phyloP scores from a whole-genome alignment of 495 filamentous ascomycete genomes.

The Hyaloscypha finlandica region DNA sequence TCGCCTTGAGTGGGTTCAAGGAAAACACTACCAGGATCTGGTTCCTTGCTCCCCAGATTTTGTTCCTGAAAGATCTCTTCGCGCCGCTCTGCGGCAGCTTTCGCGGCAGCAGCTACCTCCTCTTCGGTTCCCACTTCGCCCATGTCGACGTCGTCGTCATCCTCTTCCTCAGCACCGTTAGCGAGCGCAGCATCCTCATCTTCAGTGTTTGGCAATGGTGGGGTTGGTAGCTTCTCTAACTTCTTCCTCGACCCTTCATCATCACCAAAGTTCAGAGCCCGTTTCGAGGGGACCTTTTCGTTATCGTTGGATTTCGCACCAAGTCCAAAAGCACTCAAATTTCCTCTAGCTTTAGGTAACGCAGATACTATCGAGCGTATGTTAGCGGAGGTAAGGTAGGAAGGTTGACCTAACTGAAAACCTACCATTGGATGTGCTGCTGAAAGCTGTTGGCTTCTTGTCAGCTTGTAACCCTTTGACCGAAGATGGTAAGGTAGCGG shows the following conservation, averaged over 20 bases:
- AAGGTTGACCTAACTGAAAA: constrained; percentile 13
- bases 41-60: constrained; percentile 37
- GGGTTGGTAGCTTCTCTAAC: constrained; percentile 81
- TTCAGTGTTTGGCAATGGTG: constrained; percentile 61
- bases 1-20: constrained; percentile 40
- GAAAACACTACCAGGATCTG: constrained; percentile 31
- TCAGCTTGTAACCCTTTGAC: constrained; percentile 53
- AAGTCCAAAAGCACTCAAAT: constrained; percentile 83
- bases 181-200: constrained; percentile 58
- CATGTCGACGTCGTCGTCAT: constrained; percentile 77
- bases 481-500: constrained; percentile 45
- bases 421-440: constrained; percentile 50
- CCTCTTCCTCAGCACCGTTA: constrained; percentile 61
- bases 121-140: constrained; percentile 81
- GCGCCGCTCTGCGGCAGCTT: constrained; percentile 74
- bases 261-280: constrained; percentile 80
- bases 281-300: constrained; percentile 69
- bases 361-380: constrained; percentile 46
- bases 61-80: constrained; percentile 67
- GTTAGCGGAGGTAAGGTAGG: constrained; percentile 32
- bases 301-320: constrained; percentile 62
- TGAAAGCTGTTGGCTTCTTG: constrained; percentile 49
- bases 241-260: constrained; percentile 85
- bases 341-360: constrained; percentile 64
- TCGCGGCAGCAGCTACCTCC: constrained; percentile 79